Base-by-base conservation (phyloP, 805 yeast species). In the Starmerella kuoi region DNA sequence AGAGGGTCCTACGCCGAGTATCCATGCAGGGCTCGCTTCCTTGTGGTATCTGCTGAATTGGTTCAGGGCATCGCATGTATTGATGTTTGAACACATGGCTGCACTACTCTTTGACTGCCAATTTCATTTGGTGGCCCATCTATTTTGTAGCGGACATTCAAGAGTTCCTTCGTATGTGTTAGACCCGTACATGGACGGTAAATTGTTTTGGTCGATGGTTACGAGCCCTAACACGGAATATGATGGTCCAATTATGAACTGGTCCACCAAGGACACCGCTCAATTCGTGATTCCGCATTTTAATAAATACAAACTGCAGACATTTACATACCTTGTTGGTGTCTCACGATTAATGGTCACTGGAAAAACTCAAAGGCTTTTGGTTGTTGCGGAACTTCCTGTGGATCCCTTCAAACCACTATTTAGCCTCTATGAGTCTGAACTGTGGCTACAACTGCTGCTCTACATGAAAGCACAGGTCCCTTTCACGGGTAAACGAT, bases 401-500 rank as follows among this genome's bases (percentile, higher is more conserved):
- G 70, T 83, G 0, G 80, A 74, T 17, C 59, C 72, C 3, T 65
- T 80, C 45, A 72, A 80, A 50, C 69, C 73, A 52, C 60, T 82
- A 4, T 62, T 72, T 37, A 63, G 72, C 3, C 67, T 85, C 34
- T 78, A 76, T 56, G 84, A 82, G 54, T 56, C 64, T 20, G 69
- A 70, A 8, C 59, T 85, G 20, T 77, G 81, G 62, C 66, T 66
- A 38, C 87, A 94, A 1, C 75, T 82, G 3, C 64, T 87, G 53
- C 77, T 77, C 54, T 70, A 82, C 1, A 65, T 87, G 46, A 86
- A 83, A 58, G 77, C 81, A 48, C 69, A 86, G 38, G 77, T 86
- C 1, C 95, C 96, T 0, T 84, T 79, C 61, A 87, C 84, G 54
- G 95, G 95, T 17, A 76, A 91, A 46, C 86, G 87, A 60, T 88